Conservation (phyloP, 257 asterid species). For the Forsythia viridissima region DNA sequence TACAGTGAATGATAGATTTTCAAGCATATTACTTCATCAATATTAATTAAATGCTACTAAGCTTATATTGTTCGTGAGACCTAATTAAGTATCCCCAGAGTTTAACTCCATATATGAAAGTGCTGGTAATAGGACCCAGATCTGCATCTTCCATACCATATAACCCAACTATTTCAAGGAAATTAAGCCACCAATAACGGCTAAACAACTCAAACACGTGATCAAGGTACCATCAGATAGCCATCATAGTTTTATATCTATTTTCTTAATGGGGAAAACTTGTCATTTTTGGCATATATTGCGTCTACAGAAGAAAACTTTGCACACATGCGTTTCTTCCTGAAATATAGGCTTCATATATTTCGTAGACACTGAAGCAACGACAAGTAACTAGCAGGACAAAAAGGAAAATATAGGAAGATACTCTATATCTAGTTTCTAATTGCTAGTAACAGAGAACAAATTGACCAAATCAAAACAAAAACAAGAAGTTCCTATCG, state of each 20-base stretch:
- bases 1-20: conserved; percentile 12
- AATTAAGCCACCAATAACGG: neutral
- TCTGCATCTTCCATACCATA: neutral
- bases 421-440: neutral
- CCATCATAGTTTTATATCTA: neutral
- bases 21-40: neutral
- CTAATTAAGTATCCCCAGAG: neutral
- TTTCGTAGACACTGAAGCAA: neutral
- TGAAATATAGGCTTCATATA: neutral
- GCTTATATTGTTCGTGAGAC: neutral
- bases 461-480: neutral
- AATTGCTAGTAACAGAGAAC: neutral
- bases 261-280: neutral
- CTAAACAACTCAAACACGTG: neutral
- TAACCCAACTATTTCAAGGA: neutral
- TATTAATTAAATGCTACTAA: neutral
- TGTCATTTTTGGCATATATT: neutral
- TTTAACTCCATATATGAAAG: neutral
- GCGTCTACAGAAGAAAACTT: neutral
- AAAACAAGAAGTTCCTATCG: neutral
- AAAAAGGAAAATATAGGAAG: neutral
- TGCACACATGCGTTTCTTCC: neutral
- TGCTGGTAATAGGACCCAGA: neutral
- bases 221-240: neutral
- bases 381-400: neutral